These are phyloP conservation scores for Apophysomyces sp. DNA, from an alignment of 371 early-diverging fungal genomes.

Conservation along the genomic window DNA sequence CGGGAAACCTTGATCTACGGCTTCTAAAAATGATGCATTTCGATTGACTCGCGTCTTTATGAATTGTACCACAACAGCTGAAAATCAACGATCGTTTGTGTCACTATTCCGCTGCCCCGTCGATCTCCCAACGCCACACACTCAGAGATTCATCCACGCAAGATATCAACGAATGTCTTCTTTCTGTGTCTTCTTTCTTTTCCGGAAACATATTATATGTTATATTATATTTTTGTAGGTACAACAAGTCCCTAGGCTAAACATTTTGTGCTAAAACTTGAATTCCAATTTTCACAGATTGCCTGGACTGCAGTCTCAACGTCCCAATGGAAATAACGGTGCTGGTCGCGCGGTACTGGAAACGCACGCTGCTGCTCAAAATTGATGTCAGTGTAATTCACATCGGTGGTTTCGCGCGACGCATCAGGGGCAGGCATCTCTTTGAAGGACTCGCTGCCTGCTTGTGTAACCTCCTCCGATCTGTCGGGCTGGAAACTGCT, in stretches of 20 bases:
- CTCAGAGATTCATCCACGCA: no score
- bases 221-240: not conserved
- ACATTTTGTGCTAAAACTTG: not conserved
- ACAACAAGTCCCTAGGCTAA: not conserved
- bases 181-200: no score
- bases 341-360: conserved; percentile 13
- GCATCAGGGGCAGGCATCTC: not conserved
- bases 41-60: no score
- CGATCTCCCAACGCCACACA: no score
- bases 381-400: not conserved
- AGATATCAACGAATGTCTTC: no score
- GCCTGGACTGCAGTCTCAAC: conserved; percentile 18
- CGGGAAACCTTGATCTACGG: not conserved
- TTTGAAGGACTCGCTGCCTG: not conserved
- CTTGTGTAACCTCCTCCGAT: not conserved
- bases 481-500: not conserved
- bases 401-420: not conserved
- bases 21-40: not conserved
- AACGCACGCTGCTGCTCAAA: not conserved
- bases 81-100: no score
- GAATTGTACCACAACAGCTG: no score
- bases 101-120: no score
- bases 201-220: not conserved
- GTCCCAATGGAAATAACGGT: conserved; percentile 28
- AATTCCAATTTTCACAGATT: not conserved